Percentiles rank a stretch among this genome's conserved stretches.
Evolutionary conservation across 2,329 filamentous ascomycete genomes (phyloP).

Genomic region (Aspergillus proliferans): DNA sequence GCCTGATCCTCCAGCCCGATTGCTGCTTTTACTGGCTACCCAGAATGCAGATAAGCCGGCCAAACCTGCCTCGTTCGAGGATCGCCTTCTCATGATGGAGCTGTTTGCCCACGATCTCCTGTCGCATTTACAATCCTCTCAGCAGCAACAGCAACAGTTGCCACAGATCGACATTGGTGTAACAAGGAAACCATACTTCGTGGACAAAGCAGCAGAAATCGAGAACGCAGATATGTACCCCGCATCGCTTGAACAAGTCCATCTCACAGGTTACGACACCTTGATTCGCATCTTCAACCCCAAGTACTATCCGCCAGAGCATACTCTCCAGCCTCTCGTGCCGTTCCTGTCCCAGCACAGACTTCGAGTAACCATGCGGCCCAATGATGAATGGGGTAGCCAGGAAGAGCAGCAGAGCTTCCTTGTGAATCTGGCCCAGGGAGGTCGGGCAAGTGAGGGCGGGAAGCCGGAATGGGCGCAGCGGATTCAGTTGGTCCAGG

Average conservation of each 20-base stretch:
- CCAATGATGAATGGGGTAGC: slow-evolving; percentile 35
- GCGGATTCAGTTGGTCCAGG: slow-evolving; percentile 37
- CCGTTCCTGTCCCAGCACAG: slow-evolving; percentile 39
- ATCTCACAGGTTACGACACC: slow-evolving; percentile 46
- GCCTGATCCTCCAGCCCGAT: slow-evolving; percentile 26
- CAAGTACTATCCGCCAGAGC: slow-evolving; percentile 44
- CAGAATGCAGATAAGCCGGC: slow-evolving; percentile 60
- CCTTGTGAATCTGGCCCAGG: slow-evolving; percentile 31
- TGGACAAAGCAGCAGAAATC: slow-evolving; percentile 43
- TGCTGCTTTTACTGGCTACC: slow-evolving; percentile 56
- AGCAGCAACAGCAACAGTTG: slow-evolving; percentile 10
- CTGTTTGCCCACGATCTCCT: slow-evolving; percentile 40
- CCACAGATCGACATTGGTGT: slow-evolving; percentile 42
- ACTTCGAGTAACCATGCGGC: slow-evolving; percentile 39
- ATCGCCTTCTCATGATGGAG: slow-evolving; percentile 45
- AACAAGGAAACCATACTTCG: slow-evolving; percentile 44
- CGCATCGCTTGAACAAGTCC: slow-evolving; percentile 36
- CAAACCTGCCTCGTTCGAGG: slow-evolving; percentile 44
- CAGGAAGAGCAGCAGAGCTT: slow-evolving; percentile 35
- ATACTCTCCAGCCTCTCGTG: slow-evolving; percentile 36
- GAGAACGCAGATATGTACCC: slow-evolving; percentile 33
- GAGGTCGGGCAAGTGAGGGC: slow-evolving; percentile 31
- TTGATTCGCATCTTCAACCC: slow-evolving; percentile 43
- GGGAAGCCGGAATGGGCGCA: slow-evolving; percentile 38
- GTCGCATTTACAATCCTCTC: slow-evolving; percentile 17